These are phyloP conservation scores for Apiotrichum siamense DNA, from an alignment of 1,284 basidiomycete species.

Conservation along the genomic window DNA sequence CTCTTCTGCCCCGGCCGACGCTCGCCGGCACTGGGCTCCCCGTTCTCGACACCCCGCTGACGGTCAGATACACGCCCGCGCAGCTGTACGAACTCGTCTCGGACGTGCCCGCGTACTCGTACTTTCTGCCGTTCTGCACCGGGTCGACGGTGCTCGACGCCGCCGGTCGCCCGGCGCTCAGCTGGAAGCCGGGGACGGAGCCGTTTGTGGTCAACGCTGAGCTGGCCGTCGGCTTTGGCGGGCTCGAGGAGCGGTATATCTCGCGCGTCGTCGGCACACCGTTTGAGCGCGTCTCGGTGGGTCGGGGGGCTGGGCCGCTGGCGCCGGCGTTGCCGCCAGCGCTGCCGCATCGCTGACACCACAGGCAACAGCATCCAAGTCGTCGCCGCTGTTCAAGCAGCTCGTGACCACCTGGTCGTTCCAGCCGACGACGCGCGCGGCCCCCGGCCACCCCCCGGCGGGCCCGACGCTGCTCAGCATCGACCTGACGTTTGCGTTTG, in stretches of 20 bases:
- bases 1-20: too few species aligned
- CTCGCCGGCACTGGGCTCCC: too few species aligned
- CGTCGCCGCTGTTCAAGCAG: conserved; percentile 77
- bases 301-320: conserved; percentile 29
- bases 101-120: conserved; percentile 76
- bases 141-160: conserved; percentile 61
- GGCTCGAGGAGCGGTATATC: conserved; percentile 79
- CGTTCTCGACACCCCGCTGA: background rate
- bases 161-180: conserved; percentile 8
- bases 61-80: conserved; percentile 59
- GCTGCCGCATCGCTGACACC: background rate
- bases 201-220: conserved; percentile 68
- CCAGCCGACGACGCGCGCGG: conserved; percentile 1
- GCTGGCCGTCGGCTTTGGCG: conserved; percentile 79
- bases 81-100: conserved; percentile 83
- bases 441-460: background rate
- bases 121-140: conserved; percentile 86
- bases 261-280: conserved; percentile 76
- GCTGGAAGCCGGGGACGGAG: conserved; percentile 43
- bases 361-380: conserved; percentile 67
- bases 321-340: too few species aligned
- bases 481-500: conserved; percentile 77
- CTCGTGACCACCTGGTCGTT: conserved; percentile 64
- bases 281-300: conserved; percentile 68
- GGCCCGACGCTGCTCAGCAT: conserved; percentile 67